phyloP scores from a whole-genome alignment of 1,139 yeast species.

The Ashbya aceris region DNA sequence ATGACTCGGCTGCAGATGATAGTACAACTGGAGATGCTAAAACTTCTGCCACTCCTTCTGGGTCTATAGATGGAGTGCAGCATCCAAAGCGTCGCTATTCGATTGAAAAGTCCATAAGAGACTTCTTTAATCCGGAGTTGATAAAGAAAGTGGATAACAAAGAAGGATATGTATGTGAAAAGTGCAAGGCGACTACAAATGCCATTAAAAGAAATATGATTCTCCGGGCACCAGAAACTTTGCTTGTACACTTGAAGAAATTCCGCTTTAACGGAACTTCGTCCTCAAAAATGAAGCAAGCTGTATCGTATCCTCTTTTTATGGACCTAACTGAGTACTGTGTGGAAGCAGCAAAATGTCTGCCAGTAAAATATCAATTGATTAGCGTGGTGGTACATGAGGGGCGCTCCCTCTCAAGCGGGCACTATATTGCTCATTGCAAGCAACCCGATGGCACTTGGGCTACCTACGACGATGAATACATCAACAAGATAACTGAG shows the following conservation, averaged over 20 bases:
- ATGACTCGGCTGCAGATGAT: constrained; percentile 2
- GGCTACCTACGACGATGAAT: constrained; percentile 93
- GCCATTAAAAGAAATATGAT: constrained; percentile 73
- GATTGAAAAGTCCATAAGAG: constrained; percentile 63
- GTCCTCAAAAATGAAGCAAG: constrained; percentile 80
- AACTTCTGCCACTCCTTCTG: constrained; percentile 1
- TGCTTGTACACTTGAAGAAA: constrained; percentile 78
- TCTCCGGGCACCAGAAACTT: constrained; percentile 77
- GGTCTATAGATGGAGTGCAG: neutral
- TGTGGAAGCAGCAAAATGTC: constrained; percentile 20
- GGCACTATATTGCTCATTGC: constrained; percentile 88
- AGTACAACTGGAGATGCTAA: neutral
- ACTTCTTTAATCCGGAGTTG: constrained; percentile 73
- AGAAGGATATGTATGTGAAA: constrained; percentile 77
- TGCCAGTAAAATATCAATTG: constrained; percentile 59
- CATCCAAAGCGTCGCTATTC: constrained; percentile 38
- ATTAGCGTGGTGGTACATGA: constrained; percentile 88
- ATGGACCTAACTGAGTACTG: constrained; percentile 60
- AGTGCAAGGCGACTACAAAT: constrained; percentile 65
- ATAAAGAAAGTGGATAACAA: constrained; percentile 56
- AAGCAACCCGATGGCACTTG: constrained; percentile 86
- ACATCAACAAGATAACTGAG: constrained; percentile 64
- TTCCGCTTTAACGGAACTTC: constrained; percentile 75
- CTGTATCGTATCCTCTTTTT: constrained; percentile 69
- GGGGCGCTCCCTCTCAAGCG: constrained; percentile 85